Conservation (phyloP, 352 stramenopile species). For the Blastocystis sp. region DNA sequence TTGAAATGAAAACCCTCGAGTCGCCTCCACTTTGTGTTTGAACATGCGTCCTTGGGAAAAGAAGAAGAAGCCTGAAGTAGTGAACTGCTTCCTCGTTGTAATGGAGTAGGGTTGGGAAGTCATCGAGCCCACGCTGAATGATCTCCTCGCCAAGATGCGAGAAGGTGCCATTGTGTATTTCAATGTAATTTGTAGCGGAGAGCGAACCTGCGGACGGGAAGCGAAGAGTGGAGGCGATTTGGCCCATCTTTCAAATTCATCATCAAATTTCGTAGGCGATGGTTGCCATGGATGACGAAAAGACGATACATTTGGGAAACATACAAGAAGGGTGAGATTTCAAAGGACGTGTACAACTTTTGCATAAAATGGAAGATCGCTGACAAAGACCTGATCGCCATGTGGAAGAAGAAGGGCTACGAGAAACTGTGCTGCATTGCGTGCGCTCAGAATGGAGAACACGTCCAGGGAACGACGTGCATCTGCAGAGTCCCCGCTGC, state of each 20-base stretch:
- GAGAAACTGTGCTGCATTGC: conserved; percentile 65
- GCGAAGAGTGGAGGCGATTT: conserved; percentile 39
- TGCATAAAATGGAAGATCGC: conserved; percentile 56
- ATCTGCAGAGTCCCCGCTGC: conserved; percentile 28
- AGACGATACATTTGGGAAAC: conserved; percentile 59
- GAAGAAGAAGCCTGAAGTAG: conserved; percentile 52
- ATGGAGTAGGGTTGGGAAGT: conserved; percentile 55
- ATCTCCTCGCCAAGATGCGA: conserved; percentile 53
- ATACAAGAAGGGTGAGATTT: conserved; percentile 43
- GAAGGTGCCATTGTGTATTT: background rate
- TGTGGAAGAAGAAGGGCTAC: conserved; percentile 72
- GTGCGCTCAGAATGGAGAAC: conserved; percentile 56
- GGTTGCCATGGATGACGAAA: background rate
- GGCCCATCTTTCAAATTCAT: conserved; percentile 72
- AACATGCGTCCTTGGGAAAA: conserved; percentile 6
- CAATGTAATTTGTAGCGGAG: background rate
- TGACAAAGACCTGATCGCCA: conserved; percentile 51
- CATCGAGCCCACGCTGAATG: conserved; percentile 57
- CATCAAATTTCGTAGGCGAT: conserved; percentile 38
- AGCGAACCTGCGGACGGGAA: conserved; percentile 36
- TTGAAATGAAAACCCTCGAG: no score
- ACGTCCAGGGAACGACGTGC: conserved; percentile 32
- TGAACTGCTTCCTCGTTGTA: background rate
- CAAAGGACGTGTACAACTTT: conserved; percentile 49
- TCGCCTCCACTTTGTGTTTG: no score